These are phyloP conservation scores for Tetrahymena elliotti DNA, from an alignment of 73 alveolate genomes.

Conservation along the genomic window DNA sequence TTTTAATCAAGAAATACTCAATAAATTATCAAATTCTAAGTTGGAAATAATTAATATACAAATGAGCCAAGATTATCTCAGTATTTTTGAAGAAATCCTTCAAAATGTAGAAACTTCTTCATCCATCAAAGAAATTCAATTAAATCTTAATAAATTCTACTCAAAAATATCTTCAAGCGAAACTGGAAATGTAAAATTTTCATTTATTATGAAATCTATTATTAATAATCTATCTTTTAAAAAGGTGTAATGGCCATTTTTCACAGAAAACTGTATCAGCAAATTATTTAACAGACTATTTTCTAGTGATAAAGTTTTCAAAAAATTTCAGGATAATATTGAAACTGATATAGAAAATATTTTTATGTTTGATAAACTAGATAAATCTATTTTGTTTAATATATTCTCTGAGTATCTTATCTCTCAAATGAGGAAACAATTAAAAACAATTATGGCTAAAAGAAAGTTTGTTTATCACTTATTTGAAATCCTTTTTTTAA, in stretches of 20 bases:
- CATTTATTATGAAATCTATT: no score
- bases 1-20: not conserved
- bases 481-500: not conserved
- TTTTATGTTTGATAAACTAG: not conserved
- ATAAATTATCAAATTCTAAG: not conserved
- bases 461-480: not conserved
- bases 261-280: not conserved
- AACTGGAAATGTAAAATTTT: not conserved
- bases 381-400: not conserved
- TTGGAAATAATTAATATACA: not conserved
- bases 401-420: not conserved
- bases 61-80: not conserved
- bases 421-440: not conserved
- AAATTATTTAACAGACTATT: not conserved
- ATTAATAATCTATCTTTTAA: not conserved
- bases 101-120: not conserved
- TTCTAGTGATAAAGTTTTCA: not conserved
- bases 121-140: not conserved
- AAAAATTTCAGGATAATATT: not conserved
- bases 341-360: not conserved
- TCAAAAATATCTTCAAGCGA: not conserved
- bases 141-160: not conserved
- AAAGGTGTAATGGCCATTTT: not conserved
- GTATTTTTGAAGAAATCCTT: not conserved
- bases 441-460: not conserved